phyloP scores from a whole-genome alignment of 768 basidiomycete species.

The Leucogyrophana mollusca region DNA sequence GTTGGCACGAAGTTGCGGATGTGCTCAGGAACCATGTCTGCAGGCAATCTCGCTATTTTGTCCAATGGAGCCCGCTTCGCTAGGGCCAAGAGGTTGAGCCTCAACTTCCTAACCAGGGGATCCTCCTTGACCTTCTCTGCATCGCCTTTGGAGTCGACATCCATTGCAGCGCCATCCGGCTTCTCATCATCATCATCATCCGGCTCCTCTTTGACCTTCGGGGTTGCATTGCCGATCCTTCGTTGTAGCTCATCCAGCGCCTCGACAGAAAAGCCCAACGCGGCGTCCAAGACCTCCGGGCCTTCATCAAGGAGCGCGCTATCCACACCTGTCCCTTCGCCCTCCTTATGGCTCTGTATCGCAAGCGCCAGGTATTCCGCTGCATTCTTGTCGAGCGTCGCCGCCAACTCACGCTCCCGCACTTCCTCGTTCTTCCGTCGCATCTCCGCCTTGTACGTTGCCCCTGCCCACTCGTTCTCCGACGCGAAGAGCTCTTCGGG shows the following conservation, averaged over 20 bases:
- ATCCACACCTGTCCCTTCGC: conserved; percentile 12
- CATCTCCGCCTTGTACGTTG: conserved; percentile 32
- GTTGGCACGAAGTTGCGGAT: conserved; percentile 66
- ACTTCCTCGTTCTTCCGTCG: conserved; percentile 19
- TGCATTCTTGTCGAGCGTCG: conserved; percentile 29
- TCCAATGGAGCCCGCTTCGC: conserved; percentile 78
- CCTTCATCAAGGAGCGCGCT: conserved; percentile 31
- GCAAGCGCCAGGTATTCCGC: conserved; percentile 26
- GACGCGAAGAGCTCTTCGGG: conserved; percentile 42
- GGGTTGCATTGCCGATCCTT: conserved; percentile 13
- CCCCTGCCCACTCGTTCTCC: conserved; percentile 33
- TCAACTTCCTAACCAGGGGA: conserved; percentile 50
- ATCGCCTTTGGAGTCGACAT: conserved; percentile 17
- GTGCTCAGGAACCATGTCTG: conserved; percentile 64
- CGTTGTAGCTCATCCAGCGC: conserved; percentile 47
- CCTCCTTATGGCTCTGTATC: conserved; percentile 28
- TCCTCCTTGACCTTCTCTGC: conserved; percentile 37
- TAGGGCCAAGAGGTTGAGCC: conserved; percentile 73
- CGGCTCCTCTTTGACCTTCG: conserved; percentile 14
- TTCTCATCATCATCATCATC: conserved; percentile 9
- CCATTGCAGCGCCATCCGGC: conserved; percentile 9
- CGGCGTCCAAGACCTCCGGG: conserved; percentile 50
- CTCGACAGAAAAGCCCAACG: conserved; percentile 56
- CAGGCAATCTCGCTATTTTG: conserved; percentile 61
- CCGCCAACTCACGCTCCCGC: conserved; percentile 51